phyloP scores from a whole-genome alignment of 192 early-diverging fungal genomes.

The Coemansia sp. region DNA sequence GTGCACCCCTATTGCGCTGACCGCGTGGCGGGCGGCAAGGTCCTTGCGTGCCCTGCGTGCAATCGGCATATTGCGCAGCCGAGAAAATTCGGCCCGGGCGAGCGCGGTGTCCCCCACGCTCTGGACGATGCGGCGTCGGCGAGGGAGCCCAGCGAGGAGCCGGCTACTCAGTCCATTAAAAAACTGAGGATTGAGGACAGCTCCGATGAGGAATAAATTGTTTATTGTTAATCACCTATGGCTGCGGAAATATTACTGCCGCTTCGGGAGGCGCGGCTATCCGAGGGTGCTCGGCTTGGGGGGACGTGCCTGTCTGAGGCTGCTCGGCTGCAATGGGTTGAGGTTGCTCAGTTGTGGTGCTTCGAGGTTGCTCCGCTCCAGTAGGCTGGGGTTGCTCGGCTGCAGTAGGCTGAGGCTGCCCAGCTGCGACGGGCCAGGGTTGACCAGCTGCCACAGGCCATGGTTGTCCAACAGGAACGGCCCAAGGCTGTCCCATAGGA shows the following conservation, averaged over 20 bases:
- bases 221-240: background rate
- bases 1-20: conserved; percentile 38
- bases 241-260: too few relatives aligned
- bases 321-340: background rate
- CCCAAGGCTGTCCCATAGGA: background rate
- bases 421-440: background rate
- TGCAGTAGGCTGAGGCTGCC: background rate
- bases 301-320: background rate
- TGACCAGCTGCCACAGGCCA: background rate
- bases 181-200: background rate
- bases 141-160: background rate
- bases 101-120: conserved; percentile 15
- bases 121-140: background rate
- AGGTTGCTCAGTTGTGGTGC: background rate
- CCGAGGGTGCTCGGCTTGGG: background rate
- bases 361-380: background rate
- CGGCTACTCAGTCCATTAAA: background rate
- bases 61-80: conserved; percentile 13
- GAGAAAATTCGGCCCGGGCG: conserved; percentile 26
- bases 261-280: too few relatives aligned
- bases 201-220: background rate
- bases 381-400: background rate
- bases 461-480: background rate
- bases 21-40: conserved; percentile 4
- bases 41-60: conserved; percentile 26